phyloP scores from a whole-genome alignment of 176 grass and related monocot species.

The Avena atlantica region DNA sequence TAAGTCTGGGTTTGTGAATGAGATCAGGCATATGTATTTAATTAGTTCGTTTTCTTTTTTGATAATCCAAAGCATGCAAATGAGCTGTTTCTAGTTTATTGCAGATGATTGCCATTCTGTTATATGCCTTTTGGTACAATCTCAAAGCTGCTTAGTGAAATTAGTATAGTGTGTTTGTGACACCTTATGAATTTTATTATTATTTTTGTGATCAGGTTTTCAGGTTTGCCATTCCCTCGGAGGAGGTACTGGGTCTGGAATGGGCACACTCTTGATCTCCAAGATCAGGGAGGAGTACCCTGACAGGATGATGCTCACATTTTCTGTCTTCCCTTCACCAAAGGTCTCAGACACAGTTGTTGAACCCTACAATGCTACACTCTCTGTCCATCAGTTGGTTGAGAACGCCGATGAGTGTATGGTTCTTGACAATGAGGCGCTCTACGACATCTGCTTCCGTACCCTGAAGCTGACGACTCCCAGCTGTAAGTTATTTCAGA shows the following conservation, averaged over 20 bases:
- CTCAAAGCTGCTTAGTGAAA: not conserved
- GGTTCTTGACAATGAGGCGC: conserved; percentile 86
- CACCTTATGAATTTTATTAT: not conserved
- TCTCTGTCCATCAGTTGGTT: conserved; percentile 86
- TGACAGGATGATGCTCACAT: conserved; percentile 92
- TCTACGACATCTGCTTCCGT: conserved; percentile 90
- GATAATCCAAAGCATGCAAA: not conserved
- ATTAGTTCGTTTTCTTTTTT: not conserved
- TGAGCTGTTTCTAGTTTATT: not conserved
- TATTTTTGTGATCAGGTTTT: conserved; percentile 60
- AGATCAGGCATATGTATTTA: not conserved
- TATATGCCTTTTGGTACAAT: not conserved
- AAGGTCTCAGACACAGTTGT: conserved; percentile 93
- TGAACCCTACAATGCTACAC: conserved; percentile 86
- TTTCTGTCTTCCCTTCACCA: conserved; percentile 87
- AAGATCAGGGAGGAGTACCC: conserved; percentile 96
- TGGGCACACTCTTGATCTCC: conserved; percentile 90
- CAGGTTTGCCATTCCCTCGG: conserved; percentile 92
- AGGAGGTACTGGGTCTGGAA: conserved; percentile 86
- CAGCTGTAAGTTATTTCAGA: conserved; percentile 68
- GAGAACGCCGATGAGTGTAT: conserved; percentile 95
- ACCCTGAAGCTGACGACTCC: conserved; percentile 89
- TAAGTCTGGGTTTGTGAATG: not conserved
- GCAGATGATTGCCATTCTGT: not conserved
- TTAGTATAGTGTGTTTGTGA: not conserved